Conservation (phyloP, 805 yeast species). For the Yarrowia yakushimensis region DNA sequence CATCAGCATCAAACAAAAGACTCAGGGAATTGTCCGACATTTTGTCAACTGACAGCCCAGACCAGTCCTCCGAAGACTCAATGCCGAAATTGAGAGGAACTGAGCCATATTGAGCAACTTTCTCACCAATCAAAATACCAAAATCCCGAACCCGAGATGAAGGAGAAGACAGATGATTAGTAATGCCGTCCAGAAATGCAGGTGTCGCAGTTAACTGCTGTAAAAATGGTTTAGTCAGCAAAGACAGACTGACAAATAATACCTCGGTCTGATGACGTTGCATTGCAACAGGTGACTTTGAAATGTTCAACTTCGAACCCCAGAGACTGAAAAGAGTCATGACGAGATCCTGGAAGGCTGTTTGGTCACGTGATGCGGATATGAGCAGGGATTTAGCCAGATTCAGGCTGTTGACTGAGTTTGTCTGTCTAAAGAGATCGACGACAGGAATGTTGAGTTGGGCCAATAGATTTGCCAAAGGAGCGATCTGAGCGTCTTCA, state of each 20-base stretch:
- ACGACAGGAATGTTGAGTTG: neutral
- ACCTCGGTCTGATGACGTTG: conserved; percentile 53
- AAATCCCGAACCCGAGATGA: conserved; percentile 30
- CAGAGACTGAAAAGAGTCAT: conserved; percentile 30
- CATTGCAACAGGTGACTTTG: conserved; percentile 40
- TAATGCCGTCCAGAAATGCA: conserved; percentile 31
- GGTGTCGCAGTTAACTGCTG: conserved; percentile 28
- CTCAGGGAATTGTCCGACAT: neutral
- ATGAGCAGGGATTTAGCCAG: neutral
- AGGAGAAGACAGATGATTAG: conserved; percentile 28
- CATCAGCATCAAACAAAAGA: neutral
- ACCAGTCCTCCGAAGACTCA: conserved; percentile 22
- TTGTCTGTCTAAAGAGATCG: neutral
- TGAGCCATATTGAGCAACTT: conserved; percentile 33
- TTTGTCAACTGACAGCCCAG: conserved; percentile 7
- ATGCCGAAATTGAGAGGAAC: conserved; percentile 33
- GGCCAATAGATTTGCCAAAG: neutral
- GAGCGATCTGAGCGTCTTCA: neutral
- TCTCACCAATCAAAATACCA: conserved; percentile 30
- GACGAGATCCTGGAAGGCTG: neutral
- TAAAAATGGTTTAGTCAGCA: conserved; percentile 11
- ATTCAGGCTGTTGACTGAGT: neutral
- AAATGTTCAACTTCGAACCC: conserved; percentile 42
- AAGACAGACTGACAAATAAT: conserved; percentile 38
- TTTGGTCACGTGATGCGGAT: neutral